Conservation (phyloP, 495 filamentous ascomycete species). For the Lepraria neglecta region DNA sequence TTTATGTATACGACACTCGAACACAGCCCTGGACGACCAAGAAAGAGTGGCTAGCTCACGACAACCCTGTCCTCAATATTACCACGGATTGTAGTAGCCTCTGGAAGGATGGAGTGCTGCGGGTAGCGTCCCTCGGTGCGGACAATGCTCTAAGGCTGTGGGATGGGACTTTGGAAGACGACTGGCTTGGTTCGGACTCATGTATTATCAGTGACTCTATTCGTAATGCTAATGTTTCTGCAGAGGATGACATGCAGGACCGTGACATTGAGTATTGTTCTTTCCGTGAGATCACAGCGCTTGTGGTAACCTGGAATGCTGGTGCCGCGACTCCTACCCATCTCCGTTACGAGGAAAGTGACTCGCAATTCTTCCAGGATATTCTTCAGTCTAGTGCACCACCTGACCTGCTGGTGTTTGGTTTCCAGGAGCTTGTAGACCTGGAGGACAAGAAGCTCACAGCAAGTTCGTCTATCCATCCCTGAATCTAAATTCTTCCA, state of each 20-base stretch:
- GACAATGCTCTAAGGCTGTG: slow-evolving; percentile 82
- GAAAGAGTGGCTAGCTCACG: slow-evolving; percentile 93
- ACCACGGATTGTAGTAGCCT: slow-evolving; percentile 73
- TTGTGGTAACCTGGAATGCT: slow-evolving; percentile 93
- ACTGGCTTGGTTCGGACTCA: slow-evolving; percentile 66
- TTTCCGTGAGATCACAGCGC: slow-evolving; percentile 70
- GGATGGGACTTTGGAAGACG: slow-evolving; percentile 90
- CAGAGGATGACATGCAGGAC: slow-evolving; percentile 77
- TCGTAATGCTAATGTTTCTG: slow-evolving; percentile 6
- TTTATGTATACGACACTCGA: slow-evolving; percentile 82
- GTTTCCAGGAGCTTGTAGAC: slow-evolving; percentile 96
- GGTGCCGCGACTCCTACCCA: slow-evolving; percentile 83
- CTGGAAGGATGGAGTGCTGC: slow-evolving; percentile 77
- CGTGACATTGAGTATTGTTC: slow-evolving; percentile 74
- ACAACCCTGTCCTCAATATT: slow-evolving; percentile 69
- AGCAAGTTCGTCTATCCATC: slow-evolving; percentile 57
- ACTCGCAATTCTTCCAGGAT: slow-evolving; percentile 68
- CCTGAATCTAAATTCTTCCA: not conserved
- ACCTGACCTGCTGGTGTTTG: slow-evolving; percentile 90
- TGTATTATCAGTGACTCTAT: not conserved
- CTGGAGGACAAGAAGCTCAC: slow-evolving; percentile 95
- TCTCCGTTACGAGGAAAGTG: slow-evolving; percentile 59
- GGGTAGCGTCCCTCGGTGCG: slow-evolving; percentile 81
- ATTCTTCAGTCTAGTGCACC: slow-evolving; percentile 63
- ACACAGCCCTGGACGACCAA: slow-evolving; percentile 78